A percentile compares a stretch with the other conserved stretches of the same genome.
Conservation (phyloP, 208 protist species). For the Novymonas esmeraldas region DNA sequence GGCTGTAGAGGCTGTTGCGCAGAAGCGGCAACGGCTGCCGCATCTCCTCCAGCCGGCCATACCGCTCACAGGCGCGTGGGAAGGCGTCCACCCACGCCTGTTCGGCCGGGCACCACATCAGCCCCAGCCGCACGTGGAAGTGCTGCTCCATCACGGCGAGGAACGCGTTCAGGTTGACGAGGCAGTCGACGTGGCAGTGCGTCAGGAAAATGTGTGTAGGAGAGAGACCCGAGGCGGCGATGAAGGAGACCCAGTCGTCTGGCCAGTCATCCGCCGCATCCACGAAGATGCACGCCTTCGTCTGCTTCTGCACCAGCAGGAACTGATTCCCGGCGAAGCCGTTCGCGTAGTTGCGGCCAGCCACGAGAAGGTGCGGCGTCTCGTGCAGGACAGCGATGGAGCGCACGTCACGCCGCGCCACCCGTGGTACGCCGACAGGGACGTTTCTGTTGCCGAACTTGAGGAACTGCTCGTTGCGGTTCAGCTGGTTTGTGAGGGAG, state of each 20-base stretch:
- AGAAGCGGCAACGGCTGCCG: slow-evolving; percentile 65
- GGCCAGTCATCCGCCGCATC: slow-evolving; percentile 91
- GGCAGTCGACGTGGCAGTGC: slow-evolving; percentile 89
- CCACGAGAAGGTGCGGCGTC: slow-evolving; percentile 76
- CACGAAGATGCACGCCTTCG: slow-evolving; percentile 77
- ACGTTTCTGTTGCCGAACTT: slow-evolving; percentile 67
- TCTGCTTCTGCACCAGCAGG: slow-evolving; percentile 74
- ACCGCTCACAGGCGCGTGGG: slow-evolving; percentile 77
- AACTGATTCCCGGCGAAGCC: slow-evolving; percentile 88
- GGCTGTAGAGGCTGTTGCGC: slow-evolving; percentile 63
- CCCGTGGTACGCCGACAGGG: slow-evolving; percentile 64
- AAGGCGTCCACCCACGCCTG: slow-evolving; percentile 83
- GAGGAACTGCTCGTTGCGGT: slow-evolving; percentile 66
- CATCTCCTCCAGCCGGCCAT: slow-evolving; percentile 71
- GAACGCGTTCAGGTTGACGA: slow-evolving; percentile 84
- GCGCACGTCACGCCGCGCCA: slow-evolving; percentile 61
- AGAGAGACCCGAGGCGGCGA: slow-evolving; percentile 58
- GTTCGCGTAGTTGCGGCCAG: slow-evolving; percentile 80
- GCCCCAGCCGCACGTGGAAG: slow-evolving; percentile 40
- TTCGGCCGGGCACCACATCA: slow-evolving; percentile 85
- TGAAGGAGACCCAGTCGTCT: slow-evolving; percentile 89
- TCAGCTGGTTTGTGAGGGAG: slow-evolving; percentile 81
- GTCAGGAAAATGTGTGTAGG: slow-evolving; percentile 87
- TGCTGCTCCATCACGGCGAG: slow-evolving; percentile 65
- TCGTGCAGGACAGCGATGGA: slow-evolving; percentile 86